These are phyloP conservation scores for Fragaria nilgerrensis DNA, from an alignment of 306 rosid species.

Conservation along the genomic window DNA sequence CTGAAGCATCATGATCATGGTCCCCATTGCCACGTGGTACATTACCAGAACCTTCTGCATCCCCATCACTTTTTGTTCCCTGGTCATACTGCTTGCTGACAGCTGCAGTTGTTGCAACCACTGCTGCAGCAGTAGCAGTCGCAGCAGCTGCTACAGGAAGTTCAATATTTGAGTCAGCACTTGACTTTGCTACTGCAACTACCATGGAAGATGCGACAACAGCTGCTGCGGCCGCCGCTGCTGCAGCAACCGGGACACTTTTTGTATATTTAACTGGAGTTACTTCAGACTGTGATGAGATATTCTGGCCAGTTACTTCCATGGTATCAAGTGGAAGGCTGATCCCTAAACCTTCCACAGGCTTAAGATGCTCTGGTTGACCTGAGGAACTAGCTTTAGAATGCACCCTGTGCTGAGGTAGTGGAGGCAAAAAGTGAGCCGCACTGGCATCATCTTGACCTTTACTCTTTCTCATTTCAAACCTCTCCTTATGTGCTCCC, in stretches of 20 bases:
- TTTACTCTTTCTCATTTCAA: constrained; percentile 34
- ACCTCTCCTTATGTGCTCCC: constrained; percentile 40
- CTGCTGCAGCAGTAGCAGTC: constrained; percentile 95
- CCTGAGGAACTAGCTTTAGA: constrained; percentile 49
- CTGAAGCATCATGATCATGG: constrained; percentile 41
- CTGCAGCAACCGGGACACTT: constrained; percentile 86
- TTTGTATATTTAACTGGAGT: constrained; percentile 54
- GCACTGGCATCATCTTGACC: constrained; percentile 40
- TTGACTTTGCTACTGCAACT: constrained; percentile 74
- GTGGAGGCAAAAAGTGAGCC: constrained; percentile 55
- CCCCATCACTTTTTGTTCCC: constrained; percentile 64
- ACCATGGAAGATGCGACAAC: constrained; percentile 97
- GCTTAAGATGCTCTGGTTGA: constrained; percentile 51
- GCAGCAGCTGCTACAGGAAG: constrained; percentile 95
- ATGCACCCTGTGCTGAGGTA: constrained; percentile 50
- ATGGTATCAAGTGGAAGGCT: constrained; percentile 46
- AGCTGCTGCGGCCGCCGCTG: constrained; percentile 88
- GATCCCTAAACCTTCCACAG: constrained; percentile 61
- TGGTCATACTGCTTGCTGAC: constrained; percentile 78
- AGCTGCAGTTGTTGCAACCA: constrained; percentile 92
- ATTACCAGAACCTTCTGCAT: constrained; percentile 45
- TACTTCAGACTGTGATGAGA: constrained; percentile 48
- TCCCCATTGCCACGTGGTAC: constrained; percentile 62
- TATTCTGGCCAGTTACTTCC: constrained; percentile 45
- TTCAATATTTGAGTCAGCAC: constrained; percentile 57